These are phyloP conservation scores for Leishmania gerbilli DNA, from an alignment of 208 protist species.

Conservation along the genomic window DNA sequence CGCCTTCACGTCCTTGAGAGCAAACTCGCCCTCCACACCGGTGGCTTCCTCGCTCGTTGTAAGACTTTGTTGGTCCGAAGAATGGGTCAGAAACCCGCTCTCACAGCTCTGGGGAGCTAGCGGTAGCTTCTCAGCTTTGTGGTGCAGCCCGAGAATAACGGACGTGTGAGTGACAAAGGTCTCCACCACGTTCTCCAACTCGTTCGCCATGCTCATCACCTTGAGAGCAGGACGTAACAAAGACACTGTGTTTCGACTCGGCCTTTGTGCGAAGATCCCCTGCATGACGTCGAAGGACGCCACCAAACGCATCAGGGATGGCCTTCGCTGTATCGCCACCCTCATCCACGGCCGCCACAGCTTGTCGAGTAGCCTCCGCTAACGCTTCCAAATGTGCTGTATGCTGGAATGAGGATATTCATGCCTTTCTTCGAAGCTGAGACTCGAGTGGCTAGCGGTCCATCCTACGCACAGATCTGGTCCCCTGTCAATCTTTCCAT, in stretches of 20 bases:
- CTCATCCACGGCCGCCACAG: not conserved
- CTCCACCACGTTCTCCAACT: not conserved
- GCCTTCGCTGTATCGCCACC: not conserved
- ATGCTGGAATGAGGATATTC: too few species aligned
- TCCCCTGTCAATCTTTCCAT: too few species aligned
- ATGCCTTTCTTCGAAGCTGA: too few species aligned
- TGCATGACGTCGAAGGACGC: too few species aligned
- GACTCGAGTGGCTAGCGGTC: too few species aligned
- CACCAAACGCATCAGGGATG: not conserved
- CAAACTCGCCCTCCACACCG: not conserved
- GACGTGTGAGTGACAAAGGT: not conserved
- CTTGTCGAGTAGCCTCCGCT: too few species aligned
- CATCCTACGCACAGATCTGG: too few species aligned
- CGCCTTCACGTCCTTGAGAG: not conserved
- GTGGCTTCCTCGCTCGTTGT: not conserved
- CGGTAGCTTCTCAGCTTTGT: not conserved
- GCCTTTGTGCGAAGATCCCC: not conserved
- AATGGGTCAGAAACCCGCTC: not conserved
- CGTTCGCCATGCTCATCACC: not conserved
- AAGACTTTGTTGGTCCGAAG: not conserved
- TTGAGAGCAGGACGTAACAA: not conserved
- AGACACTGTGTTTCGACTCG: not conserved
- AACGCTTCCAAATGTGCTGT: too few species aligned
- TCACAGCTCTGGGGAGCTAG: not conserved
- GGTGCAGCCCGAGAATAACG: not conserved